Evolutionary conservation across 495 filamentous ascomycete species (phyloP), one percentile per base, ranked within the genome.

Genomic region (Lindgomyces ingoldianus): DNA sequence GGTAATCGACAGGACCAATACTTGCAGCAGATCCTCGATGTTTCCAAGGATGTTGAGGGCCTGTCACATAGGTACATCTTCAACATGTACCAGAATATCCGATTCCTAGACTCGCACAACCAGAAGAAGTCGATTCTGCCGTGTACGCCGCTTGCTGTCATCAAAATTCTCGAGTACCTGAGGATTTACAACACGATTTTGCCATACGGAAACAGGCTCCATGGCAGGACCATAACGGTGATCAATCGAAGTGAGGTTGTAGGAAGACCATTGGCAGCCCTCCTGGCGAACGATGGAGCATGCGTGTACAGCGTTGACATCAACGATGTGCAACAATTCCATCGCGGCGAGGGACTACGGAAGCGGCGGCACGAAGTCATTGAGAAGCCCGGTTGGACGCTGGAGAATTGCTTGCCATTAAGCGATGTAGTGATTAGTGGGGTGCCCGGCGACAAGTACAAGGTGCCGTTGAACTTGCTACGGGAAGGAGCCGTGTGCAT

Each of bases 11-110:
- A 96, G 70, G 94, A 98, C 75, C 86, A 87, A 70, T 96, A 97
- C 76, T 84, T 98, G 61, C 94, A 98, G 78, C 91, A 97, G 77
- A 88, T 95, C n/a, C 91, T 96, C 22, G 83, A 89, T 57, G 83
- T 95, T 48, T 74, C 80, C 74, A 98, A 98, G 77, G 94, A 98
- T 68, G 94, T 98, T 59, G 94, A 98, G 71, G 94, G 94, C 22
- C 87, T 98, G 55, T 92, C 87, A 68, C 93, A 97, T 74, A 87
- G 83, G 60, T 94, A 97, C 78, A 87, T 97, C 71, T 94, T 93
- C 84, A 98, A 98, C 82, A 96, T 98, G 91, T 98, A 97, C 80
- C 89, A 97, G 80, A 98, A 98, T 78, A 84, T 94, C 70, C 90
- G 94, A 51, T 97, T 91, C 79, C 81, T 98, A 33, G 94, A 98